These are phyloP conservation scores for Chaetomium sp. DNA, from an alignment of 2,329 filamentous ascomycete species.

Conservation along the genomic window DNA sequence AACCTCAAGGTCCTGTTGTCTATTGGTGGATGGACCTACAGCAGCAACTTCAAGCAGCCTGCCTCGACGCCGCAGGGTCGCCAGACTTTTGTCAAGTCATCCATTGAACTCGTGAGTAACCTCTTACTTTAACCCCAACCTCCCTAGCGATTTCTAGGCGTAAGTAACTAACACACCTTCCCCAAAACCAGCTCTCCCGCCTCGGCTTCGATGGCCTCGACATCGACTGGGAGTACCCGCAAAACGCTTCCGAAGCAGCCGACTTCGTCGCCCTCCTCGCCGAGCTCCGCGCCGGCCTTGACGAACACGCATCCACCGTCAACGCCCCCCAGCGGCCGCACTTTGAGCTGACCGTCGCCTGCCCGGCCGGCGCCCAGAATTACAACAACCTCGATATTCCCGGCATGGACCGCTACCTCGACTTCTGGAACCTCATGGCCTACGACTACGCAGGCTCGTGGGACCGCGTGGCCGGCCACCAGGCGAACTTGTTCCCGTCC, in stretches of 20 bases:
- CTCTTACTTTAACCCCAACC: not conserved
- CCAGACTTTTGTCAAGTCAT: constrained; percentile 62
- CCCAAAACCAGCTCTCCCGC: constrained; percentile 51
- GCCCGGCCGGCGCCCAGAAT: constrained; percentile 56
- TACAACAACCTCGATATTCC: constrained; percentile 55
- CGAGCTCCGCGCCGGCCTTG: constrained; percentile 50
- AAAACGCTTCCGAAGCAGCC: constrained; percentile 46
- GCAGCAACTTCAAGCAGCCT: constrained; percentile 70
- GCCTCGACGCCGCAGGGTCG: constrained; percentile 66
- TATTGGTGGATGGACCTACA: constrained; percentile 92
- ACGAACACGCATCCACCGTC: constrained; percentile 46
- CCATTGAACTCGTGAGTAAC: constrained; percentile 53
- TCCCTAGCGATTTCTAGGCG: not conserved
- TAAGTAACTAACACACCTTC: not conserved
- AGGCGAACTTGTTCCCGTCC: constrained; percentile 68
- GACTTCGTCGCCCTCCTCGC: constrained; percentile 55
- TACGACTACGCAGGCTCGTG: constrained; percentile 85
- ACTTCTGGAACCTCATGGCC: constrained; percentile 80
- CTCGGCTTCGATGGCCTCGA: constrained; percentile 70
- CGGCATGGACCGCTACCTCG: constrained; percentile 59
- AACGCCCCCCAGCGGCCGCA: constrained; percentile 36
- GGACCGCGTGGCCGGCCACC: constrained; percentile 66
- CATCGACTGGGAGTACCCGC: constrained; percentile 64
- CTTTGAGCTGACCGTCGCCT: constrained; percentile 60
- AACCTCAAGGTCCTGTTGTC: constrained; percentile 80